A percentile compares a stretch with the other conserved stretches of the same genome.
phyloP scores from a whole-genome alignment of 73 alveolate species.

The Paramecium primaurelia region DNA sequence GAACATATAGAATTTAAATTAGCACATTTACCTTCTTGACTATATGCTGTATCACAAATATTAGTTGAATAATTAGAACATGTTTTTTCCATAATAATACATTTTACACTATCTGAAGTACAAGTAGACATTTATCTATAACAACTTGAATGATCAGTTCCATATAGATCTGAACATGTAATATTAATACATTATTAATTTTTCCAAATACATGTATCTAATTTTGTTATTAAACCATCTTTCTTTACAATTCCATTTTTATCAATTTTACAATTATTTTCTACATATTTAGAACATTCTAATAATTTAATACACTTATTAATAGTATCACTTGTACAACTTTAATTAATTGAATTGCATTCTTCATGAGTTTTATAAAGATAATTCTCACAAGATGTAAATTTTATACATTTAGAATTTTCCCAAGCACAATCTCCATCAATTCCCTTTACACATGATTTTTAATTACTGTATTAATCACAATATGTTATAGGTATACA shows the following conservation, averaged over 20 bases:
- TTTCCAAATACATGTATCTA: not conserved
- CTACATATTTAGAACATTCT: not conserved
- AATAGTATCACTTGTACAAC: not conserved
- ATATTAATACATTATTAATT: not conserved
- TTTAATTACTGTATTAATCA: not conserved
- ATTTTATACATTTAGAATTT: not conserved
- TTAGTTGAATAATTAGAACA: not conserved
- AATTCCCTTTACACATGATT: not conserved
- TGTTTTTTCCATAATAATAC: not conserved
- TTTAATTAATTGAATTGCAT: not conserved
- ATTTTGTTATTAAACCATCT: not conserved
- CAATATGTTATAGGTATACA: not conserved
- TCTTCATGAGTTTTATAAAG: not conserved
- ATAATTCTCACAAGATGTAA: not conserved
- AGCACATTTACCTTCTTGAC: not conserved
- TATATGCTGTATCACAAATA: not conserved
- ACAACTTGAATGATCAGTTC: not conserved
- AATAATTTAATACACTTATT: not conserved
- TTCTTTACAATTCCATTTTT: not conserved
- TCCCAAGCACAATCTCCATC: constrained; percentile 5
- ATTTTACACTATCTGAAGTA: constrained; percentile 10
- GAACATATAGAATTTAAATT: not conserved
- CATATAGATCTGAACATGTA: not conserved
- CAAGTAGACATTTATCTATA: not conserved
- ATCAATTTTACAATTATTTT: not conserved